These are phyloP conservation scores for Fistulinella prunicolor DNA, from an alignment of 768 basidiomycete species.

Conservation along the genomic window DNA sequence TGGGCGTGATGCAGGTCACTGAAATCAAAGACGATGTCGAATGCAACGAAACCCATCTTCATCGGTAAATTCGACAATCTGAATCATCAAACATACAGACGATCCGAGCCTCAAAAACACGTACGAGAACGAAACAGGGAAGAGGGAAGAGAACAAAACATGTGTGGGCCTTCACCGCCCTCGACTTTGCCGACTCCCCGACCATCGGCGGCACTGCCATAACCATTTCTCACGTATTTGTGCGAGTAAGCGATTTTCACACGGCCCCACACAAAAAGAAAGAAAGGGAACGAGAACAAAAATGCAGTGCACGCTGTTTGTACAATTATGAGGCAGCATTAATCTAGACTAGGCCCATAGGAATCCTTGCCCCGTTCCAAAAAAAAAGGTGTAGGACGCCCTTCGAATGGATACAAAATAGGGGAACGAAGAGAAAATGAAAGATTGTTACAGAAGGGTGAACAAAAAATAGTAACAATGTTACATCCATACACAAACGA, in stretches of 20 bases:
- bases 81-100: no score
- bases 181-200: not conserved
- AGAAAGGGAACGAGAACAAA: no score
- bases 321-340: constrained; percentile 29
- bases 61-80: no score
- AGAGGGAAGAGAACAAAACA: no score
- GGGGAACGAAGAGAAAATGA: not conserved
- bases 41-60: no score
- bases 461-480: not conserved
- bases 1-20: no score
- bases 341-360: constrained; percentile 28
- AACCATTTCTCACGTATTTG: constrained; percentile 16
- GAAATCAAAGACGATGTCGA: no score
- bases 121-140: no score
- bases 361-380: constrained; percentile 20
- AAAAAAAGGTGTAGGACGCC: constrained; percentile 8
- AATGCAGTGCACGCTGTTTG: no score
- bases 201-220: constrained; percentile 2
- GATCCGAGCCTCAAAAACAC: no score
- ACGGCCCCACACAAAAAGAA: not conserved
- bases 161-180: no score
- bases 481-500: constrained; percentile 7
- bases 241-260: no score
- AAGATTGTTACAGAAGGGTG: constrained; percentile 3
- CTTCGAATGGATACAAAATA: constrained; percentile 17